Conservation (phyloP, 1,284 basidiomycete genomes). For the Heterobasidion irregulare region DNA sequence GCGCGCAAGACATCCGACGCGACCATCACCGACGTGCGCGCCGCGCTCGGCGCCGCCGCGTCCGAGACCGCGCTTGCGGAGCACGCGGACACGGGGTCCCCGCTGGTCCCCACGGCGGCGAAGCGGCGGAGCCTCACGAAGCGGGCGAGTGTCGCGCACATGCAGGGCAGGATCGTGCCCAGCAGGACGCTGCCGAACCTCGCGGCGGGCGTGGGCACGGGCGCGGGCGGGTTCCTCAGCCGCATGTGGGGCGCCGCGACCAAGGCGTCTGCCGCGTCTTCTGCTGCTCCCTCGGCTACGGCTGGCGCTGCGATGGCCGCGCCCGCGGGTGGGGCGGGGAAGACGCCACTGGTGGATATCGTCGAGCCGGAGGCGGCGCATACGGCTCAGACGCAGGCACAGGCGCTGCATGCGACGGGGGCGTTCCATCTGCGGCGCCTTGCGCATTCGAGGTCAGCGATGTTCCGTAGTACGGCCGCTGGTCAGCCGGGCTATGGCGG, state of each 20-base stretch:
- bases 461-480: slow-evolving; percentile 23
- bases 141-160: slow-evolving; percentile 3
- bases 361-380: slow-evolving; percentile 3
- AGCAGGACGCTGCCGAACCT: slow-evolving; percentile 36
- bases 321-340: slow-evolving; percentile 16
- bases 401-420: slow-evolving; percentile 16
- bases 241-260: slow-evolving; percentile 58
- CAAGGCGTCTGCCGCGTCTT: slow-evolving; percentile 30
- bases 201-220: slow-evolving; percentile 19
- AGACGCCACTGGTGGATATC: slow-evolving; percentile 18
- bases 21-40: slow-evolving; percentile 20
- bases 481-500: background rate
- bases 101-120: background rate
- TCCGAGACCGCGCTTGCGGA: slow-evolving; percentile 31
- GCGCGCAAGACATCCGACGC: slow-evolving; percentile 25
- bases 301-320: slow-evolving; percentile 13
- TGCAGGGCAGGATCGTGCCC: slow-evolving; percentile 17
- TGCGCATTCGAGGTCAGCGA: slow-evolving; percentile 36
- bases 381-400: slow-evolving; percentile 19
- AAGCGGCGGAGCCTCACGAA: background rate
- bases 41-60: slow-evolving; percentile 10
- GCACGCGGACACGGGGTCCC: slow-evolving; percentile 8
- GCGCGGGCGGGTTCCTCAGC: slow-evolving; percentile 48
- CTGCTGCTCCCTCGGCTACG: slow-evolving; percentile 21
- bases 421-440: slow-evolving; percentile 21